These are phyloP conservation scores for Dendrothele bispora DNA, from an alignment of 768 basidiomycete species.

Conservation along the genomic window DNA sequence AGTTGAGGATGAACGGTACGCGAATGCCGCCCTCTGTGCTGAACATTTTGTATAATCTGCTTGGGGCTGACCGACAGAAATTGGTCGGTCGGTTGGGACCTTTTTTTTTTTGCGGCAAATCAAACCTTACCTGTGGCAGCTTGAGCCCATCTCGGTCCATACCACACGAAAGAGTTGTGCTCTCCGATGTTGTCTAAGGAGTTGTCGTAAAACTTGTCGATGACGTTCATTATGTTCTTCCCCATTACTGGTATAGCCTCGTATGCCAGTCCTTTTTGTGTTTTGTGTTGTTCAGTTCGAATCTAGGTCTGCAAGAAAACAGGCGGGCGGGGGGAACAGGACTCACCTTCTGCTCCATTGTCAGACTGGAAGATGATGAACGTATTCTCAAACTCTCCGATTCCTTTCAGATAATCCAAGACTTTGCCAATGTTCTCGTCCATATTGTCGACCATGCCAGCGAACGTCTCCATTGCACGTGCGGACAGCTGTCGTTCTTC, in stretches of 20 bases:
- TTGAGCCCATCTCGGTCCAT: slow-evolving; percentile 15
- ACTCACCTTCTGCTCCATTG: slow-evolving; percentile 13
- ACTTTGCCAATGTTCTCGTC: slow-evolving; percentile 13
- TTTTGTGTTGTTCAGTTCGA: no score
- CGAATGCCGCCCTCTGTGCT: slow-evolving; percentile 14
- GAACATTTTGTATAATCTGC: slow-evolving; percentile 15
- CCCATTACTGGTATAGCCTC: slow-evolving; percentile 10
- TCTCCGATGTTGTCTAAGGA: slow-evolving; percentile 13
- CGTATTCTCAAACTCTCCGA: slow-evolving; percentile 13
- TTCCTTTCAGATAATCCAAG: slow-evolving; percentile 8
- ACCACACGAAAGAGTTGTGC: slow-evolving; percentile 14
- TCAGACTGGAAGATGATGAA: slow-evolving; percentile 14
- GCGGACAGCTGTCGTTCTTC: slow-evolving; percentile 13
- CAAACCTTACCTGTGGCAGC: slow-evolving; percentile 12
- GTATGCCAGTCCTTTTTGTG: no score
- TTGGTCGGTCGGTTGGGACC: not conserved
- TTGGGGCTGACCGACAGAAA: no score
- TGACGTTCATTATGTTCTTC: slow-evolving; percentile 3
- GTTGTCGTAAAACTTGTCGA: slow-evolving; percentile 12
- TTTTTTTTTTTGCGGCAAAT: not conserved
- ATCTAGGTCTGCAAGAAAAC: no score
- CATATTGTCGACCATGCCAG: slow-evolving; percentile 14
- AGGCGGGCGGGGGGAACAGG: no score
- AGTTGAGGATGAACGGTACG: slow-evolving; percentile 13
- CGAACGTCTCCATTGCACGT: slow-evolving; percentile 13